Conservation (phyloP, 208 protist species). For the Trypanosoma cruzi region DNA sequence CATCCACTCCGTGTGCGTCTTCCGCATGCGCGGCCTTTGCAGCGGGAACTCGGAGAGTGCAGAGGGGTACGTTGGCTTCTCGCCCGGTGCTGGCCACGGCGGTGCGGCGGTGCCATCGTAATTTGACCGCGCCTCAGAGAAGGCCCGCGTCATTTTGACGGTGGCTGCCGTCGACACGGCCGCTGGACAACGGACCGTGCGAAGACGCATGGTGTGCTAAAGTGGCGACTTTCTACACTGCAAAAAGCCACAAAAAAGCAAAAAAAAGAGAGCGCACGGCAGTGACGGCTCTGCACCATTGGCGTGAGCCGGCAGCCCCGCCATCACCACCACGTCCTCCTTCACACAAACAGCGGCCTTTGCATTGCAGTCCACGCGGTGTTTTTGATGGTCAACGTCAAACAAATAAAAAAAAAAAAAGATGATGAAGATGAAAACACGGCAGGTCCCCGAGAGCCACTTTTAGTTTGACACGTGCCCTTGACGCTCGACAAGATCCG, state of each 20-base stretch:
- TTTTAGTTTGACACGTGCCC: not conserved
- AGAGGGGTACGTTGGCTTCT: constrained; percentile 50
- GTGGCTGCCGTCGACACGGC: not conserved
- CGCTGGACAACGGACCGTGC: constrained; percentile 3
- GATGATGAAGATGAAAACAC: not conserved
- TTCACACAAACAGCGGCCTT: too few species aligned
- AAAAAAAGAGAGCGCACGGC: not conserved
- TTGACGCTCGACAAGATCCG: constrained; percentile 8
- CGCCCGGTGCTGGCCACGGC: constrained; percentile 38
- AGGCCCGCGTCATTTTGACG: constrained; percentile 3
- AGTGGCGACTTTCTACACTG: not conserved
- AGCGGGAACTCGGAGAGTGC: constrained; percentile 54
- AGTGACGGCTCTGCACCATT: not conserved
- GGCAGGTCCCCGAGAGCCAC: not conserved
- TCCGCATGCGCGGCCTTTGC: constrained; percentile 57
- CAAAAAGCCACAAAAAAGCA: not conserved
- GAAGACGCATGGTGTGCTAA: constrained; percentile 22
- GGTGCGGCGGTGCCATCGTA: constrained; percentile 39
- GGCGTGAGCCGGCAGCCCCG: too few species aligned
- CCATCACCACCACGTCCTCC: too few species aligned
- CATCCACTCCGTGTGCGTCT: constrained; percentile 89
- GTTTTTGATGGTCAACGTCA: not conserved
- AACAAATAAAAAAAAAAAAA: not conserved
- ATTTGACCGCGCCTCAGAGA: constrained; percentile 51
- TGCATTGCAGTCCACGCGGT: not conserved